Evolutionary conservation across 768 basidiomycete species (phyloP).

Genomic region (Hericium rajendrae): DNA sequence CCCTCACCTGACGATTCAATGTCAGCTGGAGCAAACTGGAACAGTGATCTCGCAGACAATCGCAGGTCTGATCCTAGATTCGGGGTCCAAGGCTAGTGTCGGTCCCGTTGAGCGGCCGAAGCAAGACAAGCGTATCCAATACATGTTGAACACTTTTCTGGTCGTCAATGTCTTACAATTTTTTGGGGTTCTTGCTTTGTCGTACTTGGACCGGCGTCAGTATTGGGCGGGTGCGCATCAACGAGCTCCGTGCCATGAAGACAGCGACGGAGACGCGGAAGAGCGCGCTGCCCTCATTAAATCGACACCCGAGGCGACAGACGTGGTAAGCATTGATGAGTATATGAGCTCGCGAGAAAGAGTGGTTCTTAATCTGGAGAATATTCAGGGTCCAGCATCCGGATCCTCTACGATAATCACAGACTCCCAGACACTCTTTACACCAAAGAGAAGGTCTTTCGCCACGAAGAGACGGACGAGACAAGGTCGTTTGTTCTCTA

Average conservation of each 20-base stretch:
- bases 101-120: neutral
- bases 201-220: conserved; percentile 30
- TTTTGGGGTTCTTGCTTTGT: conserved; percentile 38
- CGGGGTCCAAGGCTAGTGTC: conserved; percentile 11
- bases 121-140: conserved; percentile 30
- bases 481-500: conserved; percentile 42
- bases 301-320: conserved; percentile 19
- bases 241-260: too few relatives aligned
- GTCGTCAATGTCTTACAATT: conserved; percentile 49
- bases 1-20: neutral
- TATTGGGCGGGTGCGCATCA: too few relatives aligned
- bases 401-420: too few relatives aligned
- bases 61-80: conserved; percentile 60
- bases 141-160: conserved; percentile 48
- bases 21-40: conserved; percentile 68
- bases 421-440: too few relatives aligned
- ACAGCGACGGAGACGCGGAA: too few relatives aligned
- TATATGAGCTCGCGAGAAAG: too few relatives aligned
- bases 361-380: too few relatives aligned
- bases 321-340: conserved; percentile 11
- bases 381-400: too few relatives aligned
- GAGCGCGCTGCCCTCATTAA: too few relatives aligned
- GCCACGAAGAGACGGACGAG: neutral
- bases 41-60: conserved; percentile 65
- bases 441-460: neutral